Conservation (phyloP, 2,329 filamentous ascomycete genomes). For the Cladosporium sp. region DNA sequence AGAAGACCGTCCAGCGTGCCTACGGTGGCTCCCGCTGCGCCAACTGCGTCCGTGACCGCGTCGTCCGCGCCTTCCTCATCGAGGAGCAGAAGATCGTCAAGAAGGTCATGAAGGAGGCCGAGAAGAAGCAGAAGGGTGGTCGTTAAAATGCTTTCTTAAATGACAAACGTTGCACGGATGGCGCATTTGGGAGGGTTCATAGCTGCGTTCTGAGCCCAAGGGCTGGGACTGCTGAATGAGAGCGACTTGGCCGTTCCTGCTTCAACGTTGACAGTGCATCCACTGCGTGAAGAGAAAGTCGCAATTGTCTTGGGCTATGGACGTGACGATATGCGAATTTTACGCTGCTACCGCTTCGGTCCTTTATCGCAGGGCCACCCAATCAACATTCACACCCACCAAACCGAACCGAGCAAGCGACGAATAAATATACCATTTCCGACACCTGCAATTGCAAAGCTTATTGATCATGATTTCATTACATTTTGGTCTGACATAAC, state of each 20-base stretch:
- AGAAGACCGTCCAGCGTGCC: slow-evolving; percentile 98
- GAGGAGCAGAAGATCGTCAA: slow-evolving; percentile 99
- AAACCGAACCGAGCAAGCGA: too few relatives aligned
- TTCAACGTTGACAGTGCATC: not conserved
- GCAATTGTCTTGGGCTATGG: not conserved
- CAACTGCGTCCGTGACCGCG: slow-evolving; percentile 96
- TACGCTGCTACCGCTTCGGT: too few relatives aligned
- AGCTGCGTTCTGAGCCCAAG: slow-evolving; percentile 14
- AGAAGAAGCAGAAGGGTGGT: slow-evolving; percentile 57
- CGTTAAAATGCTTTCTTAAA: slow-evolving; percentile 19
- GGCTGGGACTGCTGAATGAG: slow-evolving; percentile 14
- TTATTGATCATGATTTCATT: slow-evolving; percentile 1
- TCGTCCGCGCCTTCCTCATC: slow-evolving; percentile 97
- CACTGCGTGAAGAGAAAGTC: not conserved
- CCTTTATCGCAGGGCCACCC: too few relatives aligned
- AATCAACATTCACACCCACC: too few relatives aligned
- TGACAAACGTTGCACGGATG: slow-evolving; percentile 12
- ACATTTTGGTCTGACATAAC: slow-evolving; percentile 1
- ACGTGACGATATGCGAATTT: too few relatives aligned
- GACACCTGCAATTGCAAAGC: too few relatives aligned
- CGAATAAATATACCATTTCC: too few relatives aligned
- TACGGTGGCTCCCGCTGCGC: slow-evolving; percentile 98
- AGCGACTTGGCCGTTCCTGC: slow-evolving; percentile 14
- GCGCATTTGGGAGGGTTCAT: slow-evolving; percentile 14
- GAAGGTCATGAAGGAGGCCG: slow-evolving; percentile 99